Base-by-base conservation (phyloP, 305 asterid genomes). In the Fraxinus baroniana region DNA sequence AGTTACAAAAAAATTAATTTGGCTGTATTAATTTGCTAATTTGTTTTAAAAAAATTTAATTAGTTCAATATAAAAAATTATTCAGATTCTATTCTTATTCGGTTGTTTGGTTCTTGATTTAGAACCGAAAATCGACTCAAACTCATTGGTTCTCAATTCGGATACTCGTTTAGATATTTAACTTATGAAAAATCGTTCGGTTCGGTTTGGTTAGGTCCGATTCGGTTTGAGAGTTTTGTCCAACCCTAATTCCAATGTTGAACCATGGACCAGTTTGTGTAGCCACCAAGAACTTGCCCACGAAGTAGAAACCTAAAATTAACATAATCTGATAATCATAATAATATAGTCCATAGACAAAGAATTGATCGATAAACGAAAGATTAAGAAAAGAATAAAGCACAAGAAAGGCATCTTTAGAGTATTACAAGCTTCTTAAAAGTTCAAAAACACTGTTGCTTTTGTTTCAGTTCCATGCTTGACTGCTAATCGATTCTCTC, bases 391-490 rank as follows among this genome's bases (percentile, higher is more conserved):
- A 18, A 57, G 66, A 57, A 82, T 82, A 78, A 82, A 77, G 76
- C 78, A 13, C 5, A 75, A 76, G 77, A 62, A 83, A 83, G 64
- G 52, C 74, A 70, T 78, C 62, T 78, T 72, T 82, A 81, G 74
- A 18, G 60, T 33, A 33, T 5, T 26, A 4, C 72, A 24, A 77
- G 74, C 71, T 64, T 78, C 30, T 72, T 71, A 74, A 70, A 83
- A 78, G 71, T 71, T 79, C 78, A 79, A 82, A 24, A 60, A 62
- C 49, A 22, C 75, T 66, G 46, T 83, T 79, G 68, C 68, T 57
- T 57, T 57, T 57, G 68, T 57, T 18, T 57, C 68, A 57, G 68
- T 57, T 18, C 68, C 28, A 57, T 18, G 68, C 68, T 18, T 57
- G 68, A 57, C 68, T 57, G 10, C 28, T 20, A 57, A 57, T 20